These are phyloP conservation scores for Penicillium alfredii DNA, from an alignment of 495 filamentous ascomycete genomes.

Conservation along the genomic window DNA sequence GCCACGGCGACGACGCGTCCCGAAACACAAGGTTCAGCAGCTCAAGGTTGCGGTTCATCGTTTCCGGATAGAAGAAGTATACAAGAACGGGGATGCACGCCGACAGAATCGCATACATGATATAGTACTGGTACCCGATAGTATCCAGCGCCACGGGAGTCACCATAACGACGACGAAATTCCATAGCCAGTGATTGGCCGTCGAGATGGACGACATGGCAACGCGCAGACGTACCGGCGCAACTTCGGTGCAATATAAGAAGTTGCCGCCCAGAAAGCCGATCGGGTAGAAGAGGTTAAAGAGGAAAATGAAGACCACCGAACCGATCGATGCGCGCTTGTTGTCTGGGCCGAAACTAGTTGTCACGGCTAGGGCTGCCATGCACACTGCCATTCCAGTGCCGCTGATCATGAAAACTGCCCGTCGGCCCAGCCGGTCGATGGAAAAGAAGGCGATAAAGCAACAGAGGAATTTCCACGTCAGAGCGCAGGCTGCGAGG, in stretches of 20 bases:
- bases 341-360: constrained; percentile 31
- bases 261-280: constrained; percentile 56
- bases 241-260: constrained; percentile 53
- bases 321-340: constrained; percentile 33
- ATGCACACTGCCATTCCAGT: constrained; percentile 44
- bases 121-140: constrained; percentile 32
- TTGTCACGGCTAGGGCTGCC: constrained; percentile 42
- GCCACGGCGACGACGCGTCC: neutral
- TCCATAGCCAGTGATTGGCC: constrained; percentile 44
- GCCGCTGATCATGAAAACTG: constrained; percentile 48
- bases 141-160: constrained; percentile 42
- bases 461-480: constrained; percentile 46
- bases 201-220: constrained; percentile 44
- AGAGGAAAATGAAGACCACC: constrained; percentile 53
- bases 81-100: constrained; percentile 38
- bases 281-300: constrained; percentile 55
- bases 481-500: constrained; percentile 34
- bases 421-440: constrained; percentile 48
- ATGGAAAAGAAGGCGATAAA: constrained; percentile 48
- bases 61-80: constrained; percentile 65
- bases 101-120: constrained; percentile 35
- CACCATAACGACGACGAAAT: constrained; percentile 56
- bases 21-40: neutral
- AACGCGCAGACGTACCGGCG: constrained; percentile 47
- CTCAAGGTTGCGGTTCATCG: constrained; percentile 58